phyloP scores from a whole-genome alignment of 2,329 filamentous ascomycete genomes.

The Malbranchea zuffiana region DNA sequence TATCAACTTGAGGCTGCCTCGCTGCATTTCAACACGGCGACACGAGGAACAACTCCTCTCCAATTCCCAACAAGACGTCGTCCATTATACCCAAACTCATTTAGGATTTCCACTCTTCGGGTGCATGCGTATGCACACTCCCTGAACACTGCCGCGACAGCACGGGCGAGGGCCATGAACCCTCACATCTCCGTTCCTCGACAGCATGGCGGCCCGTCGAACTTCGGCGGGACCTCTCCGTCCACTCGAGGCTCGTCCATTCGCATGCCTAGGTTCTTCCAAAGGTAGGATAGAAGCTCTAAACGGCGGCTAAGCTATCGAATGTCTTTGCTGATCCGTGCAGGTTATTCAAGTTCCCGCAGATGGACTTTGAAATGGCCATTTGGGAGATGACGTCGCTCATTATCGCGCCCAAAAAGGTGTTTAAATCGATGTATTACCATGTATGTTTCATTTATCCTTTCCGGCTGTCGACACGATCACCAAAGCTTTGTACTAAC shows the following conservation, averaged over 20 bases:
- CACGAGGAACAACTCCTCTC: too few relatives aligned
- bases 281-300: slow-evolving; percentile 35
- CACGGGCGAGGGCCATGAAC: slow-evolving; percentile 37
- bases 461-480: neutral
- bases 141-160: too few relatives aligned
- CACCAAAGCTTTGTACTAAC: neutral
- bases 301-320: neutral
- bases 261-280: slow-evolving; percentile 57
- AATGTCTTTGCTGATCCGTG: neutral
- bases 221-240: slow-evolving; percentile 43
- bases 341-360: slow-evolving; percentile 58
- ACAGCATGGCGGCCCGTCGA: slow-evolving; percentile 44
- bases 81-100: too few relatives aligned
- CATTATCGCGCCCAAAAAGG: slow-evolving; percentile 58
- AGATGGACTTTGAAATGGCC: slow-evolving; percentile 65
- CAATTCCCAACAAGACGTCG: too few relatives aligned
- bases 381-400: slow-evolving; percentile 62
- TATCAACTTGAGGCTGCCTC: too few relatives aligned
- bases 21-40: too few relatives aligned
- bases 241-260: slow-evolving; percentile 42
- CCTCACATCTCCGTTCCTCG: slow-evolving; percentile 50
- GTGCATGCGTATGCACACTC: too few relatives aligned
- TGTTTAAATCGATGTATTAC: slow-evolving; percentile 60
- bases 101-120: too few relatives aligned
- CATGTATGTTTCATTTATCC: slow-evolving; percentile 40